Percentiles rank a stretch among this genome's conserved stretches.
These are phyloP conservation scores for Medicago lupulina DNA, from an alignment of 306 rosid species.

Conservation along the genomic window DNA sequence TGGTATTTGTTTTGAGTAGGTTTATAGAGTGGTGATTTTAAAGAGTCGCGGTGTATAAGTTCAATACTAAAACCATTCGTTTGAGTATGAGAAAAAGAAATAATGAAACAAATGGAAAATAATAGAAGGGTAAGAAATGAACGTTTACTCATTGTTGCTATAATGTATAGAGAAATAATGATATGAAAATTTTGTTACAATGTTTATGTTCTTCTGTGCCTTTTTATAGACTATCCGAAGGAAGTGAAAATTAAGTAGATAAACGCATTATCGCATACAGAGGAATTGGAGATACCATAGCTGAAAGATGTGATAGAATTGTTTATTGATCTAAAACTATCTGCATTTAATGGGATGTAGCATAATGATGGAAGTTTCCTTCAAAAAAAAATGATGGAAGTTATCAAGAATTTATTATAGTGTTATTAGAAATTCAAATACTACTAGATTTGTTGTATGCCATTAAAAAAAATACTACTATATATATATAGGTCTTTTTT, in stretches of 20 bases:
- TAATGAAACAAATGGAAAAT: background rate
- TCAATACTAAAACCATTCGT: slow-evolving; percentile 44
- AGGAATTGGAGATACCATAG: no score
- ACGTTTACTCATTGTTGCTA: background rate
- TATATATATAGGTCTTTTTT: no score
- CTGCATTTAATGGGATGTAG: no score
- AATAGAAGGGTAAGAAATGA: background rate
- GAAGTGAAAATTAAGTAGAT: background rate
- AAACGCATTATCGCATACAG: no score
- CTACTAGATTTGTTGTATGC: no score
- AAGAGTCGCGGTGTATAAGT: slow-evolving; percentile 61
- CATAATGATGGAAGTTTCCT: no score
- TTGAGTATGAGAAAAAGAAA: background rate
- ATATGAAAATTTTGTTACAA: background rate
- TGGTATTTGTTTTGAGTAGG: slow-evolving; percentile 39
- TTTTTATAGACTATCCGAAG: background rate
- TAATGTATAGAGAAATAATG: background rate
- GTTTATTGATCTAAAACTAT: no score
- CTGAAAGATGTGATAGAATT: no score
- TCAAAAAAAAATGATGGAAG: no score
- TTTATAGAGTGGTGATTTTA: slow-evolving; percentile 52
- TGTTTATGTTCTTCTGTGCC: background rate
- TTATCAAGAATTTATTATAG: no score
- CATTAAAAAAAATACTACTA: no score
- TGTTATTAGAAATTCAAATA: no score